Evolutionary conservation across 495 filamentous ascomycete genomes (phyloP).

Genomic region (Neurospora sp.): DNA sequence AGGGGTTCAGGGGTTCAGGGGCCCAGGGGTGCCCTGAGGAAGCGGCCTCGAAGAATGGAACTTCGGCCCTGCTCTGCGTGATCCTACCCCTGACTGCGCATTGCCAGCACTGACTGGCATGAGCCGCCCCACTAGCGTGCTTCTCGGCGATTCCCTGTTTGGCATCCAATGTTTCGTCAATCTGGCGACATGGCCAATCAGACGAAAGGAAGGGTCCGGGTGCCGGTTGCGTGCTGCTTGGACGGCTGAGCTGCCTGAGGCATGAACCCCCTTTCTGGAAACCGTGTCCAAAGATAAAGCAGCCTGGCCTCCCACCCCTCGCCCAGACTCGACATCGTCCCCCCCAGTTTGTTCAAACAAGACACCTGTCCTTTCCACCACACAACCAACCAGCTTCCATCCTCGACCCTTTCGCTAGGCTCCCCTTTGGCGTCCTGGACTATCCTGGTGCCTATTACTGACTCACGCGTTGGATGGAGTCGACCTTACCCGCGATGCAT

Average conservation of each 20-base stretch:
- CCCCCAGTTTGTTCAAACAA: slow-evolving; percentile 8
- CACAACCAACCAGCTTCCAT: slow-evolving; percentile 13
- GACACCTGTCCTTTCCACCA: slow-evolving; percentile 22
- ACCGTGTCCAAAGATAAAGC: slow-evolving; percentile 28
- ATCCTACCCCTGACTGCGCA: not conserved
- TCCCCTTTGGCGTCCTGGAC: not conserved
- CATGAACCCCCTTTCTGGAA: slow-evolving; percentile 11
- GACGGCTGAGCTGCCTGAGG: slow-evolving; percentile 17
- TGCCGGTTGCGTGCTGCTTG: not conserved
- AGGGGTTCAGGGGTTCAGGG: not conserved
- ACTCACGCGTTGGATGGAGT: slow-evolving; percentile 9
- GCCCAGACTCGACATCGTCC: slow-evolving; percentile 4
- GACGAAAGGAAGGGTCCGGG: not conserved
- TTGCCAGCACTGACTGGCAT: not conserved
- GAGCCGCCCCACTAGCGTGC: not conserved
- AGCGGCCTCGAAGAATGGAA: not conserved
- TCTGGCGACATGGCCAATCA: slow-evolving; percentile 19
- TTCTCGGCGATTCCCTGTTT: slow-evolving; percentile 14
- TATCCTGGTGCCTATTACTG: slow-evolving; percentile 6
- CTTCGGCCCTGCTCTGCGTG: not conserved
- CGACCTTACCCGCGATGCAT: slow-evolving; percentile 18
- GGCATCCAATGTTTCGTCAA: slow-evolving; percentile 11
- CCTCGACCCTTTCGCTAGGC: not conserved
- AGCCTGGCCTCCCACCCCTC: slow-evolving; percentile 14
- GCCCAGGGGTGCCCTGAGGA: not conserved